phyloP scores from a whole-genome alignment of 805 yeast genomes.

The Ogataea nonfermentans region DNA sequence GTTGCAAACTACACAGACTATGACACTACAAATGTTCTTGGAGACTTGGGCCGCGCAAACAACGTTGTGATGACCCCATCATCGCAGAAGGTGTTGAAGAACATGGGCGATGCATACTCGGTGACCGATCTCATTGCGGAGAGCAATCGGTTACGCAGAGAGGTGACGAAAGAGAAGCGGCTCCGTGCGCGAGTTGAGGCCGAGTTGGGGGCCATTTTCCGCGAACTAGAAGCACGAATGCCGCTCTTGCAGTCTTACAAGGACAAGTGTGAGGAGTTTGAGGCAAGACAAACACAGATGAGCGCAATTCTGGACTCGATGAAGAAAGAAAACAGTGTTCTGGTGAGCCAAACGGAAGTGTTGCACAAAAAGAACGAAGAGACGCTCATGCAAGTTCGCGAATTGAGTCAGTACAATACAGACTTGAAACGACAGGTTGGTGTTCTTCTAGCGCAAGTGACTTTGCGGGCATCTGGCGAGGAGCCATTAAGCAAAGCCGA shows the following conservation, averaged over 20 bases:
- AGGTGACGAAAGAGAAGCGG: constrained; percentile 64
- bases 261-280: constrained; percentile 53
- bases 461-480: constrained; percentile 53
- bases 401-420: constrained; percentile 54
- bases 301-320: constrained; percentile 53
- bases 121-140: constrained; percentile 66
- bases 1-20: constrained; percentile 40
- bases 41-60: constrained; percentile 19
- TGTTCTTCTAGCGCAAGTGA: constrained; percentile 62
- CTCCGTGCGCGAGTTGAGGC: constrained; percentile 67
- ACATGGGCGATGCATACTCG: constrained; percentile 47
- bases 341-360: constrained; percentile 21
- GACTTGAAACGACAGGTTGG: constrained; percentile 87
- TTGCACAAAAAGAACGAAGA: constrained; percentile 38
- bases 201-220: constrained; percentile 68
- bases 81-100: constrained; percentile 52
- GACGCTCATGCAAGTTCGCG: constrained; percentile 43
- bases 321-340: constrained; percentile 40
- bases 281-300: constrained; percentile 55
- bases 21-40: constrained; percentile 22
- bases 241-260: constrained; percentile 72
- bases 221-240: constrained; percentile 73
- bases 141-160: constrained; percentile 60
- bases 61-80: constrained; percentile 46
- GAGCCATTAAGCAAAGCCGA: constrained; percentile 66